phyloP scores from a whole-genome alignment of 768 basidiomycete genomes.

The Podaxis sp. region DNA sequence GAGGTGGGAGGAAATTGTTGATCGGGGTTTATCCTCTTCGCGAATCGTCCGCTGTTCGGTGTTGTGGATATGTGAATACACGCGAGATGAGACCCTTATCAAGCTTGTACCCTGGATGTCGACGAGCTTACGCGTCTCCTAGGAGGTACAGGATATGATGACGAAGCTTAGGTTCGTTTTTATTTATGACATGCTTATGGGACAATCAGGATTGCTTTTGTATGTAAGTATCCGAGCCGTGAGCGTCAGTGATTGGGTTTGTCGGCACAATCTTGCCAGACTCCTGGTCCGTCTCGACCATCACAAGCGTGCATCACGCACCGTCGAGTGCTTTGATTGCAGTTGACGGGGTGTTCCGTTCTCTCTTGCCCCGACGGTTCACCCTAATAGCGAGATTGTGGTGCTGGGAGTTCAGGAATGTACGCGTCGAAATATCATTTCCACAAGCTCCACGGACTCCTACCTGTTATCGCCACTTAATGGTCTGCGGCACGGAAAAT shows the following conservation, averaged over 20 bases:
- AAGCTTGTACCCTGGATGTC: not conserved
- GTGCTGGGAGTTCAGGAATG: not conserved
- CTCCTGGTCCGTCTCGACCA: not conserved
- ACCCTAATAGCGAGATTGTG: not conserved
- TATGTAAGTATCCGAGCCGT: not conserved
- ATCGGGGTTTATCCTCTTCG: not conserved
- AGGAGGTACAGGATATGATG: not conserved
- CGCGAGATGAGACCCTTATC: not conserved
- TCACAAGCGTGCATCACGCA: not conserved
- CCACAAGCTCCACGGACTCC: no score
- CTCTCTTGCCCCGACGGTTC: not conserved
- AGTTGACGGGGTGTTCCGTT: not conserved
- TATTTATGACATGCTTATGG: not conserved
- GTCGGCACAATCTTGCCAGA: not conserved
- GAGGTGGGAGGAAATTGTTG: not conserved
- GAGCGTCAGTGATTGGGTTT: not conserved
- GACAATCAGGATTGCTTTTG: not conserved
- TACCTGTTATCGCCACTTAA: no score
- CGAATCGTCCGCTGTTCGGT: not conserved
- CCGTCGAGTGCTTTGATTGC: not conserved
- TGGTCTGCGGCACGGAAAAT: no score
- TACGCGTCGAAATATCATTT: not conserved
- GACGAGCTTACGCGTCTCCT: not conserved
- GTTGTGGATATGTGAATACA: not conserved
- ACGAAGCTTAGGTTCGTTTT: not conserved